Evolutionary conservation across 305 asterid species (phyloP), one percentile per base, ranked within the genome.

Genomic region (Solanum hybrid): DNA sequence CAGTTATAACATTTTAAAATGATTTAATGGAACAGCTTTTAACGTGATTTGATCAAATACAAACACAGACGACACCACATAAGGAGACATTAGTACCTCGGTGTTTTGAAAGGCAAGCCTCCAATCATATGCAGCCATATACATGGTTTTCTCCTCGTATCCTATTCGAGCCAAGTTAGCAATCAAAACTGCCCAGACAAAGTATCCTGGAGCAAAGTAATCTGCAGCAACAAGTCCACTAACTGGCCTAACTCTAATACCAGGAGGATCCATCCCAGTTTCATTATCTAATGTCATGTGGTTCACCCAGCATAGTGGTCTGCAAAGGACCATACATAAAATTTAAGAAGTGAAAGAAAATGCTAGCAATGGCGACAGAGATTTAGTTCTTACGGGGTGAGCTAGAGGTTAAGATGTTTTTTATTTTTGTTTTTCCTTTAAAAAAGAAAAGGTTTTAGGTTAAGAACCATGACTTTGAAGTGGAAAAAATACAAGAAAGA

Each of bases 51-150:
- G 75, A 88, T 57, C 90, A 88, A 20, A 57, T 36, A 46, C 24
- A 75, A 75, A 24, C 75, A 33, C 18, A 29, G 57, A 76, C 16
- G 24, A 61, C 16, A 77, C 77, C 28, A 20, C 61, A 57, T 57
- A 76, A 36, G 31, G 83, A 87, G 89, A 86, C 75, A 71, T 73
- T 37, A 78, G 37, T 91, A 95, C 99, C 98, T 97, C 99, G 3
- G 99, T 97, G 93, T 97, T 97, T 89, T 97, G 99, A 92, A 97
- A 97, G 75, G 99, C 95, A 75, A 97, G 96, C 91, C 99, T 95
- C 99, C 99, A 97, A 92, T 97, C 99, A 89, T 97, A 97, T 74
- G 99, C 94, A 91, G 99, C 99, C 99, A 97, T 96, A 91, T 96
- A 96, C 99, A 97, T 97, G 4, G 95, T 93, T 91, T 97, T 97